Percentiles rank a stretch among this genome's conserved stretches.
Conservation (phyloP, 2,329 filamentous ascomycete genomes). For the Ophiostoma perfectum region DNA sequence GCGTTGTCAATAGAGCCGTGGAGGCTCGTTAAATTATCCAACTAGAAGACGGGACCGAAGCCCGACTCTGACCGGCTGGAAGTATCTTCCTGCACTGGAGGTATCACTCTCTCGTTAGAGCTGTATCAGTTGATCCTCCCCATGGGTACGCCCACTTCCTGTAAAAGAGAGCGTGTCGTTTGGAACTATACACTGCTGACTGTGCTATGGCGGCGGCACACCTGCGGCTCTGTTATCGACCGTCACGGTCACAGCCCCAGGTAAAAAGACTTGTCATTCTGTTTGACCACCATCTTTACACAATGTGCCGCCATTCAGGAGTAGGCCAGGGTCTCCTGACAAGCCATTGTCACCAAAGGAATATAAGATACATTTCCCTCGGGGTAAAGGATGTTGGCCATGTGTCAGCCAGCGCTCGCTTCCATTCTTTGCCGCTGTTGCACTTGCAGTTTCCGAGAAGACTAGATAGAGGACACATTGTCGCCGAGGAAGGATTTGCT, state of each 20-base stretch:
- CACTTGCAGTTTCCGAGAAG: background rate
- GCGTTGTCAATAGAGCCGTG: slow-evolving; percentile 32
- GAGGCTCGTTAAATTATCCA: slow-evolving; percentile 35
- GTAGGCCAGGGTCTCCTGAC: background rate
- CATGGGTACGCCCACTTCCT: slow-evolving; percentile 25
- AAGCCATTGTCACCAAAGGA: background rate
- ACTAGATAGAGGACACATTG: background rate
- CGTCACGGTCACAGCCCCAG: background rate
- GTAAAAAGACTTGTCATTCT: background rate
- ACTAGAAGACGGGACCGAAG: slow-evolving; percentile 35
- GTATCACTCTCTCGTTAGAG: background rate
- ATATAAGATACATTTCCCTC: background rate
- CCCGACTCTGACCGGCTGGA: slow-evolving; percentile 29
- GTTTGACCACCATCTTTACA: background rate
- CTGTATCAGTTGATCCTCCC: slow-evolving; percentile 19
- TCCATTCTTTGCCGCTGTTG: background rate
- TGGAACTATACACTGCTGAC: slow-evolving; percentile 4
- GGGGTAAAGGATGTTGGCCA: background rate
- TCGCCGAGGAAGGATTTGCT: background rate
- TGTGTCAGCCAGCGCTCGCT: background rate
- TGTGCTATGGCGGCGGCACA: background rate
- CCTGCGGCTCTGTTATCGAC: background rate
- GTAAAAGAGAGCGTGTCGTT: slow-evolving; percentile 16
- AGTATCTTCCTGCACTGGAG: background rate
- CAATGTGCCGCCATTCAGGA: background rate